Conservation (phyloP, 2,329 filamentous ascomycete genomes). For the Pezicula radicicola region DNA sequence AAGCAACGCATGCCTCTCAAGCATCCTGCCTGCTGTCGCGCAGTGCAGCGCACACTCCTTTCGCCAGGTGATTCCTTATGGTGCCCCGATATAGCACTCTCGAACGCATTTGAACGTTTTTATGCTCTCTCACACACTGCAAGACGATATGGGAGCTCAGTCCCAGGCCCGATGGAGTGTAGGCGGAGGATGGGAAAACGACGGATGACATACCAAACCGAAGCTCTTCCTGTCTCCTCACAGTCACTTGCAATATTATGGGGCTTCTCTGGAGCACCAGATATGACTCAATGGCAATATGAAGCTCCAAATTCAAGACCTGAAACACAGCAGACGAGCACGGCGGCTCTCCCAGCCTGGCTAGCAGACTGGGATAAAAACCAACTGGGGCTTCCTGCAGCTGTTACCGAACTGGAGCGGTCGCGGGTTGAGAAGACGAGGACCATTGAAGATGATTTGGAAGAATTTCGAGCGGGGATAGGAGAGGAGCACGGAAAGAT, state of each 20-base stretch:
- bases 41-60: constrained; percentile 38
- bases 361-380: constrained; percentile 11
- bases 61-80: constrained; percentile 46
- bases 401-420: background rate
- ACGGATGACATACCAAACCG: constrained; percentile 25
- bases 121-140: constrained; percentile 27
- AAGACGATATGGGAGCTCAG: constrained; percentile 30
- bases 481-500: no score
- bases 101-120: constrained; percentile 46
- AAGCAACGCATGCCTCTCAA: constrained; percentile 41
- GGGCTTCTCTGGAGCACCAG: constrained; percentile 18
- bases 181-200: constrained; percentile 29
- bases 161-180: constrained; percentile 30
- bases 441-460: constrained; percentile 5
- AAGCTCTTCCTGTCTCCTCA: constrained; percentile 13
- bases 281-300: constrained; percentile 26
- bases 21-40: constrained; percentile 46
- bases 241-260: constrained; percentile 13
- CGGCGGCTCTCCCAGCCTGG: constrained; percentile 15
- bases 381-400: no score
- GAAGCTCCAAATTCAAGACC: constrained; percentile 21
- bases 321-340: constrained; percentile 1
- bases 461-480: constrained; percentile 8
- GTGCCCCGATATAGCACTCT: constrained; percentile 56
- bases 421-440: background rate